Evolutionary conservation across 352 stramenopile species (phyloP).

Genomic region (Blastocystis sp.): DNA sequence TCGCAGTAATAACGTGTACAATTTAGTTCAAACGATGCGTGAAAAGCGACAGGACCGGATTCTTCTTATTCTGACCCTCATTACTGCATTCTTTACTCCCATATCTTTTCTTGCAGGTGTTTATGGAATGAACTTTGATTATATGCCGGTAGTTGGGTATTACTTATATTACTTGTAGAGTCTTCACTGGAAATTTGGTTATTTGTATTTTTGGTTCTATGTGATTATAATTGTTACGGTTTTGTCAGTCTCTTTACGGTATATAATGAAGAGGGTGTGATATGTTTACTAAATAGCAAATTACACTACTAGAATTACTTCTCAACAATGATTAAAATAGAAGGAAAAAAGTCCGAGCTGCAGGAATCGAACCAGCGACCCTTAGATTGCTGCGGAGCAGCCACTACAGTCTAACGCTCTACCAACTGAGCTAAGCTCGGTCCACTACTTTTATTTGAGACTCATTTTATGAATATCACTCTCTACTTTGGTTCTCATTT

Average conservation of each 20-base stretch:
- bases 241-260: background rate
- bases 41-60: slow-evolving; percentile 50
- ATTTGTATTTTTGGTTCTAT: slow-evolving; percentile 61
- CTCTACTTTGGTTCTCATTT: no score
- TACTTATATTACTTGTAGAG: background rate
- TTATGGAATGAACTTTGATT: slow-evolving; percentile 68
- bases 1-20: slow-evolving; percentile 63
- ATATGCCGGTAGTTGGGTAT: slow-evolving; percentile 24
- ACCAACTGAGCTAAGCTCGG: slow-evolving; percentile 55
- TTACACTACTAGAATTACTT: no score
- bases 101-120: slow-evolving; percentile 66
- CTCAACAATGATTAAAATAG: background rate
- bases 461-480: no score
- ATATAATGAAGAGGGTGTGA: slow-evolving; percentile 32
- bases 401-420: slow-evolving; percentile 57
- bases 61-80: slow-evolving; percentile 54
- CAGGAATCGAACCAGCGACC: slow-evolving; percentile 8
- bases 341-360: slow-evolving; percentile 35
- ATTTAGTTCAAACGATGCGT: slow-evolving; percentile 11
- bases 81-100: slow-evolving; percentile 65
- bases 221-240: slow-evolving; percentile 22
- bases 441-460: background rate
- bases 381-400: slow-evolving; percentile 56
- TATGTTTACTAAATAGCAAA: background rate
- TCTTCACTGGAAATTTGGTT: slow-evolving; percentile 28